Base-by-base conservation (phyloP, 371 early-diverging fungal species). In the Syncephalastrum monosporum region DNA sequence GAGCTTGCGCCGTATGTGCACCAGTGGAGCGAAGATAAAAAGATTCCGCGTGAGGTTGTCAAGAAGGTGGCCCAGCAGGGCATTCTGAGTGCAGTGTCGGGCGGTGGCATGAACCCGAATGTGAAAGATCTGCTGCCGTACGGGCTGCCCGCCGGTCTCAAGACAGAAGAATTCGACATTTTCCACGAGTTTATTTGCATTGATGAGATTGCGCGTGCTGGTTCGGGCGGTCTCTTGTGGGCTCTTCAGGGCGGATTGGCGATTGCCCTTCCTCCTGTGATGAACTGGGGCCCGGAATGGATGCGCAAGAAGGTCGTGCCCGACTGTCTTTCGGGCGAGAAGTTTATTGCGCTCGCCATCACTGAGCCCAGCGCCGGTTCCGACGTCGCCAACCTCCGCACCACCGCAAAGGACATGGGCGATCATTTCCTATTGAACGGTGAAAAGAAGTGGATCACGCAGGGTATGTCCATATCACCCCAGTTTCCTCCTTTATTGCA, bases 361-460 rank as follows among this genome's bases (percentile, higher is more conserved):
- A 88, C 88, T 42, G 88, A 86, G 56, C 86, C 88, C 17, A 67
- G 71, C n/a, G 86, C 82, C 41, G 88, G 88, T 8, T 85, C 85
- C 0, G 93, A 94, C 69, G 95, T 95, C 3, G 93, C 93, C 42
- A 87, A 86, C 60, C 64, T 95, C 23, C 66, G 65, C 13, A 85
- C 87, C 2, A 82, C 83, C 25, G 93, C 94, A 8, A 85, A 83
- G 57, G 85, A 89, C 65, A 75, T 83, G 51, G 76, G 84, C 10
- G 91, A 92, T 66, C 67, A 84, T 56, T 92, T 80, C 68, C 75
- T 94, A 29, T 72, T 91, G 50, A 91, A 91, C 58, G 91, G 92
- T 47, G 92, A 92, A 71, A 93, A 93, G 84, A 92, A 92, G 73
- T 90, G 89, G 86, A 88, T 88, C 54, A 93, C 95, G 53, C 92